Base-by-base conservation (phyloP, 2,329 filamentous ascomycete species). In the Verticillium alfalfae region DNA sequence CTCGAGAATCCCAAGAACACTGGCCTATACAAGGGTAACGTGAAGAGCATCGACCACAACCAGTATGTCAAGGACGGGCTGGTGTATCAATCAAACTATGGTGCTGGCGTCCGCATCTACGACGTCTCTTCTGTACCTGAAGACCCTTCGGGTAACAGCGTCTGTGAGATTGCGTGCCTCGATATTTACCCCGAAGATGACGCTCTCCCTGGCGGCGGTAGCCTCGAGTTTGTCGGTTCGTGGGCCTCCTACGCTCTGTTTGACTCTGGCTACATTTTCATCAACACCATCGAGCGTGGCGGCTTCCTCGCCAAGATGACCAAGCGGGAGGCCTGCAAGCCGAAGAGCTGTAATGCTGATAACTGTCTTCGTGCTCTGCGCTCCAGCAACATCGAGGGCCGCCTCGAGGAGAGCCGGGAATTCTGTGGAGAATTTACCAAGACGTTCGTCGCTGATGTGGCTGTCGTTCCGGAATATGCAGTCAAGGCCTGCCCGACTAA, bases 31-130 rank as follows among this genome's bases (percentile, higher is more conserved):
- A 74, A 75, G 66, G 69, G 49, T 7, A 56, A 70, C 52, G 67
- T 71, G 34, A 58, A 68, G 26, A 70, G 73, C 2, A 76, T 79
- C 61, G 77, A 79, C 64, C 77, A 79, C 69, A 79, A 80, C 69
- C 76, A 78, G 66, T 79, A 75, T 61, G 69, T 79, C 63, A 67
- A 71, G n/a, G 68, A 80, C 59, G 77, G 76, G 10, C 70, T 75
- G 34, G 64, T 68, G 16, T 80, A 78, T 67, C 79, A 81, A 70
- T 75, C 75, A 65, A 78, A 79, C 69, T 81, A 81, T 65, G 76
- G 71, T 15, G 67, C 73, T 18, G 79, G 79, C 10, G 66, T 81
- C 22, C 73, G 71, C 58, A 67, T 75, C n/a, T 63, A 73, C 5
- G 73, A 75, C 49, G 61, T 75, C 8, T 67, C 68, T 0, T 72